Evolutionary conservation across 164 flowering plant species (phyloP), one percentile per base, ranked within the genome.

Genomic region (Berberis vulgaris): DNA sequence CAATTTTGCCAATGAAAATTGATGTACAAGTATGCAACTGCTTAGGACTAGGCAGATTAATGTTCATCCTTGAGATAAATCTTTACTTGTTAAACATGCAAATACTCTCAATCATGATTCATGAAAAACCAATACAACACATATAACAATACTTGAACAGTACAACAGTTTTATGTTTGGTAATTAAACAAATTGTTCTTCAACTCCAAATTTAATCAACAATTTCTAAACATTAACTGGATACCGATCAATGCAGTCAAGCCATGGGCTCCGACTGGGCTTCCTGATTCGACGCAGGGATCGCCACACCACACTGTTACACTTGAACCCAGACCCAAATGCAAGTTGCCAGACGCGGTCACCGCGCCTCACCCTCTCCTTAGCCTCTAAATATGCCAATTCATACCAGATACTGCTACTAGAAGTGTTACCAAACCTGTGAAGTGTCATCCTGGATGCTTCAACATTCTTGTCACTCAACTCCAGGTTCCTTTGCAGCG

Each of bases 381-480:
- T 94, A 0, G 93, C 95, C 66, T 94, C 98, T 68, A 90, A 50
- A 61, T 94, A 94, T 0, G 98, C 97, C 71, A 94, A 56, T 68
- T 94, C 95, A 56, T 94, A 94, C 98, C 98, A 94, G 1, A 94
- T 86, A 70, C 93, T 87, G 74, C 97, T 94, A 70, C 95, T 87
- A 0, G 98, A 94, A 0, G 95, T 91, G 84, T 94, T 90, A 1
- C 98, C 98, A 54, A 94, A 94, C 0, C 98, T 82, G 62, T 88
- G 88, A 69, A 94, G 66, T 2, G 96, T 77, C 83, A 84, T 83
- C 10, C 98, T 66, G 0, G 98, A 90, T 0, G 98, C 86, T 61
- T 94, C 98, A 73, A 94, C 67, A 82, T 88, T 80, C 63, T 62
- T 44, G 45, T 88, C 95, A 9, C 83, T 84, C 11, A 94, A 82